phyloP scores from a whole-genome alignment of 192 early-diverging fungal genomes.

The Dimargaris verticillata region DNA sequence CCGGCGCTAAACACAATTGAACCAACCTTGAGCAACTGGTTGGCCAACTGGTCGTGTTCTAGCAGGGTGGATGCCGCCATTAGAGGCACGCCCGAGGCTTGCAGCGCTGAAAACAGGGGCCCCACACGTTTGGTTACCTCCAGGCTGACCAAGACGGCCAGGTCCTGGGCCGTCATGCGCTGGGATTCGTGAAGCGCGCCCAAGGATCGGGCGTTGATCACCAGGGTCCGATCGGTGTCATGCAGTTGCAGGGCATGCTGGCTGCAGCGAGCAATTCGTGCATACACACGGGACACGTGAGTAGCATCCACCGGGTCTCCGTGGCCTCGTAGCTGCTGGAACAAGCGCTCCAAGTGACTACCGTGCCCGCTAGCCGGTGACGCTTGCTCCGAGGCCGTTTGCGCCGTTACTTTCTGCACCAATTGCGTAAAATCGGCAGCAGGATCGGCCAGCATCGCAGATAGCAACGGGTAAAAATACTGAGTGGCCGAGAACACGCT shows the following conservation, averaged over 20 bases:
- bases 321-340: too few species aligned
- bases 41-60: slow-evolving; percentile 9
- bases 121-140: slow-evolving; percentile 37
- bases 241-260: slow-evolving; percentile 13
- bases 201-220: slow-evolving; percentile 48
- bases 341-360: too few species aligned
- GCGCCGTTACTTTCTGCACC: too few species aligned
- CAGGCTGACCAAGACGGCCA: slow-evolving; percentile 35
- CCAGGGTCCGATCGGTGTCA: slow-evolving; percentile 18
- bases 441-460: too few species aligned
- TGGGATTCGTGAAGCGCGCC: slow-evolving; percentile 20
- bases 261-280: too few species aligned
- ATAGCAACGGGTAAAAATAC: too few species aligned
- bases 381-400: too few species aligned
- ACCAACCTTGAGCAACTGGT: neutral
- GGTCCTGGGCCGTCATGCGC: slow-evolving; percentile 34
- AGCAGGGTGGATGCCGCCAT: slow-evolving; percentile 6
- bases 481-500: too few species aligned
- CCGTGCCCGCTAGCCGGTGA: too few species aligned
- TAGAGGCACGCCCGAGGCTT: slow-evolving; percentile 1
- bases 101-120: slow-evolving; percentile 15
- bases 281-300: too few species aligned
- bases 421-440: too few species aligned
- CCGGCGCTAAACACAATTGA: slow-evolving; percentile 7
- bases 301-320: too few species aligned